Conservation (phyloP, 371 early-diverging fungal species). For the Mortierella sp. region DNA sequence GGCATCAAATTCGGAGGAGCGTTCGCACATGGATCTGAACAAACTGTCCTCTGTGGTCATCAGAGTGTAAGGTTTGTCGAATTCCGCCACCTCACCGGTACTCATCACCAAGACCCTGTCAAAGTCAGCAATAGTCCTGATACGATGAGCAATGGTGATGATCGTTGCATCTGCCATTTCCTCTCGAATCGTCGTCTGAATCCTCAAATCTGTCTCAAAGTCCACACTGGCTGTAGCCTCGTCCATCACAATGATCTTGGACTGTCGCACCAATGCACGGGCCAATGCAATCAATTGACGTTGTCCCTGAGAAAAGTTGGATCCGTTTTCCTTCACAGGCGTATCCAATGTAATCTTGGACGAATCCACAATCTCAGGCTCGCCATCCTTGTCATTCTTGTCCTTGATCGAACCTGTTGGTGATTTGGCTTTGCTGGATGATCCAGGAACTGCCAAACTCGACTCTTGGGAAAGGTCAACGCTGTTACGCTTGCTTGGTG, state of each 20-base stretch:
- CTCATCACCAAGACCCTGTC: constrained; percentile 80
- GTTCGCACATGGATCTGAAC: constrained; percentile 73
- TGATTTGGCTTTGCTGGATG: constrained; percentile 12
- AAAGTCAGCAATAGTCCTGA: constrained; percentile 85
- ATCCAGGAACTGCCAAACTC: constrained; percentile 5
- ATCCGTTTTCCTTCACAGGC: constrained; percentile 72
- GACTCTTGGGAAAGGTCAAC: constrained; percentile 9
- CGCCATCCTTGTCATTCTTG: not conserved
- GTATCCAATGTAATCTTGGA: constrained; percentile 61
- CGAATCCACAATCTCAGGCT: constrained; percentile 23
- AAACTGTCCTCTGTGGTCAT: constrained; percentile 54
- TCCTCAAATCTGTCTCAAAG: constrained; percentile 68
- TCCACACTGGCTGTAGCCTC: constrained; percentile 90
- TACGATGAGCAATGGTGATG: constrained; percentile 75
- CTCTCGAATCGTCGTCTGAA: constrained; percentile 76
- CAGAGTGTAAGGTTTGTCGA: constrained; percentile 63
- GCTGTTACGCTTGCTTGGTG: constrained; percentile 32
- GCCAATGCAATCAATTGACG: constrained; percentile 84
- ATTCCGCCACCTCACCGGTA: constrained; percentile 70
- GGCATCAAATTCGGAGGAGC: constrained; percentile 72
- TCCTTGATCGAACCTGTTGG: too few species aligned
- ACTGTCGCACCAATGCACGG: constrained; percentile 75
- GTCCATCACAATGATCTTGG: constrained; percentile 78
- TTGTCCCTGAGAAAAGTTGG: constrained; percentile 83
- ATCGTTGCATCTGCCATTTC: constrained; percentile 67